phyloP scores from a whole-genome alignment of 1,284 basidiomycete genomes.

The Microbotryum violaceum region DNA sequence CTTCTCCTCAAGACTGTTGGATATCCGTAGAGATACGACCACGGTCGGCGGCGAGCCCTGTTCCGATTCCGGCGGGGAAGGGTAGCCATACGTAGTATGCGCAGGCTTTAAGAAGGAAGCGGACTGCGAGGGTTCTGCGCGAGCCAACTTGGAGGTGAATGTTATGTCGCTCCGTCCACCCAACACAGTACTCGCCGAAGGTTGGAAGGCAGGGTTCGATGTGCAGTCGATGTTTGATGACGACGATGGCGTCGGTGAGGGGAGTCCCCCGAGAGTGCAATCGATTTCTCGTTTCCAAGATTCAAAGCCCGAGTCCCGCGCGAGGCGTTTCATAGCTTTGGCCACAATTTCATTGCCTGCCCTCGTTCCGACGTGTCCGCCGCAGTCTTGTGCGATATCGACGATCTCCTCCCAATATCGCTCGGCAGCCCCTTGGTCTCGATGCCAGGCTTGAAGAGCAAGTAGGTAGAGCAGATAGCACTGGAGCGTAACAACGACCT shows the following conservation, averaged over 20 bases:
- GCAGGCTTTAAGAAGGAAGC: background rate
- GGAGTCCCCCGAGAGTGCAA: background rate
- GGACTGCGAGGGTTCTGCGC: background rate
- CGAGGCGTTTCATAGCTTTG: background rate
- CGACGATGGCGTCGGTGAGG: background rate
- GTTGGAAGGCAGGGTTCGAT: background rate
- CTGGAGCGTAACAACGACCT: background rate
- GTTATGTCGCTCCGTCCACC: background rate
- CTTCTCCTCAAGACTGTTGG: too few species aligned
- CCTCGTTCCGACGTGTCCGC: background rate
- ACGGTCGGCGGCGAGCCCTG: background rate
- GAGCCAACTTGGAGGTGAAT: background rate
- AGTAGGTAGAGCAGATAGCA: background rate
- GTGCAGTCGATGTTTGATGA: background rate
- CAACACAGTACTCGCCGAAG: background rate
- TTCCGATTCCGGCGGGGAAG: background rate
- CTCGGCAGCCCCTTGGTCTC: background rate
- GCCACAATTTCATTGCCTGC: background rate
- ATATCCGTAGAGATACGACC: too few species aligned
- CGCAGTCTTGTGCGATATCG: background rate
- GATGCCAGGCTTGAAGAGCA: conserved; percentile 2
- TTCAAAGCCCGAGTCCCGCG: background rate
- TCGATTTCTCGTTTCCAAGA: background rate
- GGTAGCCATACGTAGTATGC: background rate
- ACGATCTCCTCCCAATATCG: background rate